Percentiles rank a stretch among this genome's conserved stretches.
phyloP scores from a whole-genome alignment of 305 asterid genomes.

The Solanum hybrid region DNA sequence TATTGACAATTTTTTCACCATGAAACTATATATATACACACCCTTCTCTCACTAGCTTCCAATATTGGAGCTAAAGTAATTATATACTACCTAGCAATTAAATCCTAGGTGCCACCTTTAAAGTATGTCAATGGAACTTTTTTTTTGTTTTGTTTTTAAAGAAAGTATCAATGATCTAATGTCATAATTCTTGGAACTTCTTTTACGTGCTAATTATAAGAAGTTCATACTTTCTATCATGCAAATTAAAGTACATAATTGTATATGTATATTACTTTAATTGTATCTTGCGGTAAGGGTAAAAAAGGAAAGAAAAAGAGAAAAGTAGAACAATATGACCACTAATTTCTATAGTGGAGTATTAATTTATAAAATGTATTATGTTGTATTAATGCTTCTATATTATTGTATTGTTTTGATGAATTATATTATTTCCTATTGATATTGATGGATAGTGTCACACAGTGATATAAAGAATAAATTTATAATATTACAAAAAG shows the following conservation, averaged over 20 bases:
- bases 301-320: background rate
- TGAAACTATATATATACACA: background rate
- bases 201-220: no score
- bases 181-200: background rate
- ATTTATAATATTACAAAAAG: background rate
- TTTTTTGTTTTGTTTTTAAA: background rate
- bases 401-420: background rate
- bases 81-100: background rate
- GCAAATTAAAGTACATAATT: background rate
- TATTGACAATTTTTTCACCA: background rate
- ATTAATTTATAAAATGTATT: no score
- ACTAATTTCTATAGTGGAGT: no score
- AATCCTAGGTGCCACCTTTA: background rate
- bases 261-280: background rate
- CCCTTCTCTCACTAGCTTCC: background rate
- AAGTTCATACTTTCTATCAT: no score
- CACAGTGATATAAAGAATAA: background rate
- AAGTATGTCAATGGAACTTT: background rate
- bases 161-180: background rate
- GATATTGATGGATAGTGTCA: background rate
- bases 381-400: accelerated
- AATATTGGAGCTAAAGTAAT: background rate
- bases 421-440: background rate
- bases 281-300: background rate
- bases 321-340: no score